Evolutionary conservation across 2,329 filamentous ascomycete genomes (phyloP).

Genomic region (Nothophoma quercina): DNA sequence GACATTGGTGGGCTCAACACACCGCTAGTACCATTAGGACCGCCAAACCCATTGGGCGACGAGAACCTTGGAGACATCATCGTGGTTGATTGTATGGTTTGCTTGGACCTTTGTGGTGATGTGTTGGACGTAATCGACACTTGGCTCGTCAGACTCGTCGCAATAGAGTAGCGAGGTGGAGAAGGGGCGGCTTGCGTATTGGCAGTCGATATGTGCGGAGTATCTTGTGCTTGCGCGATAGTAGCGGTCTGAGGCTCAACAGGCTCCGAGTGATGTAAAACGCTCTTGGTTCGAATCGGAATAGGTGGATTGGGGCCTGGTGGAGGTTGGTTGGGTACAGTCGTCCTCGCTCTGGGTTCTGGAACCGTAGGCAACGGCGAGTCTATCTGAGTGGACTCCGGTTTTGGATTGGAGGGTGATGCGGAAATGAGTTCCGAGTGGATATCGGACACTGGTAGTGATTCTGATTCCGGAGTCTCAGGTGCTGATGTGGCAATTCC

Average conservation of each 20-base stretch:
- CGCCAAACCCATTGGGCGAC: constrained; percentile 13
- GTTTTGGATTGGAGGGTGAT: background rate
- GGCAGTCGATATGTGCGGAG: background rate
- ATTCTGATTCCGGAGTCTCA: background rate
- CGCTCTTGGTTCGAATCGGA: background rate
- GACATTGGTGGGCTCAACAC: constrained; percentile 31
- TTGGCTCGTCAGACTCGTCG: constrained; percentile 9
- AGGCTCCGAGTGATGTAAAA: background rate
- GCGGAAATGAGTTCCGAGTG: background rate
- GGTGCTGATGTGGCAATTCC: background rate
- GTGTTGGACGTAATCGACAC: constrained; percentile 13
- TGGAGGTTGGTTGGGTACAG: background rate
- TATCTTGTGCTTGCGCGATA: too few relatives aligned
- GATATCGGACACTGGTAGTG: background rate
- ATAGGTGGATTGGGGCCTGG: background rate
- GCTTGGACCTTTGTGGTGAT: background rate
- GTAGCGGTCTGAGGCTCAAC: too few relatives aligned
- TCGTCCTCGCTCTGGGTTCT: background rate
- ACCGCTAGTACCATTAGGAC: constrained; percentile 20
- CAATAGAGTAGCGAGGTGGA: constrained; percentile 9
- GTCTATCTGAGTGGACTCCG: background rate
- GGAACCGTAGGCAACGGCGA: background rate
- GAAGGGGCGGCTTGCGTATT: background rate
- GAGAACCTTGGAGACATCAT: constrained; percentile 20
- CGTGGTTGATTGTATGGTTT: background rate